Base-by-base conservation (phyloP, 1,284 basidiomycete genomes). In the Trametes sp. region DNA sequence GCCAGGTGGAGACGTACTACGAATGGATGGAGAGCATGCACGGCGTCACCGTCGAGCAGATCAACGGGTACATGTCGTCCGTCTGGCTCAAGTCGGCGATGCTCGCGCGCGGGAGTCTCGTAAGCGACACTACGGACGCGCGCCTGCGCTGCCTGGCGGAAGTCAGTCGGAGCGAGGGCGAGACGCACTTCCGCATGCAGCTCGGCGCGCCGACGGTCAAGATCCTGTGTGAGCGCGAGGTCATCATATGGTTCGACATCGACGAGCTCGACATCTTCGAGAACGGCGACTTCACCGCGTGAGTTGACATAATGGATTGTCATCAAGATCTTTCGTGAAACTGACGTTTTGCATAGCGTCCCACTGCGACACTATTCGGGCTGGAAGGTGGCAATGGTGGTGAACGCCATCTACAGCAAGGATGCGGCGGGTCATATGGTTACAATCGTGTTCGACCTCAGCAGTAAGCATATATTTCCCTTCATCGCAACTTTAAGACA, bases 71-170 rank as follows among this genome's bases (percentile, higher is more conserved):
- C 65, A 69, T 77, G 44, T 68, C 69, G 9, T 69, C 70, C 3
- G 50, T 70, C 21, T 77, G 76, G 76, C 71, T 74, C 52, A 73
- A 76, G 56, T 72, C 74, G n/a, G 70, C 72, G 13, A 70, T 74
- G 62, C 66, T 72, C 45, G 68, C 69, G 7, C 59, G 63, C 29
- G 68, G 61, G 31, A 41, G 36, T 14, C 10, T 57, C 24, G 54
- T 44, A 14, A 57, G 52, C 36, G 48, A 45, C 33, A 50, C 24
- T 44, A 56, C 60, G 19, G 66, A 70, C 55, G 59, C 63, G 65
- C 52, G 64, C 42, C 41, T 64, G 21, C 55, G 55, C 42, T 68
- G 67, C 60, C 69, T 78, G 21, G 73, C 76, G 1, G 74, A 78
- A 57, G 64, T 70, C 35, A 70, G 66, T 57, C 62, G n/a, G 57